Conservation (phyloP, 2,329 filamentous ascomycete species). For the Chaetomiaceae sp. region DNA sequence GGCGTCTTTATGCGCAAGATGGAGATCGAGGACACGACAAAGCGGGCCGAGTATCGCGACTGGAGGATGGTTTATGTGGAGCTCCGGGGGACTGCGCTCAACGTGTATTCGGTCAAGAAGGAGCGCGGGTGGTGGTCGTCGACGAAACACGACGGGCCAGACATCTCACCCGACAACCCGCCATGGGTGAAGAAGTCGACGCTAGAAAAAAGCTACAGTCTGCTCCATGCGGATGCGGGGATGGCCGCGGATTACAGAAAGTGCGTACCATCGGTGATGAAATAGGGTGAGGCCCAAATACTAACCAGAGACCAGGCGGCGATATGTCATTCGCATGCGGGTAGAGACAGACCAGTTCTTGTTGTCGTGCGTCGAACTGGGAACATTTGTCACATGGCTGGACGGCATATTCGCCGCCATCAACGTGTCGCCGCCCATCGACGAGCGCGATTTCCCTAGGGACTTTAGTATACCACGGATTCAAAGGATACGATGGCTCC, state of each 20-base stretch:
- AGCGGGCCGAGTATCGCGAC: conserved; percentile 56
- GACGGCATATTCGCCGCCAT: conserved; percentile 68
- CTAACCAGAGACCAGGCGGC: conserved; percentile 40
- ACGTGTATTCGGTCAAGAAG: conserved; percentile 60
- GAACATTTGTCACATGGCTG: conserved; percentile 64
- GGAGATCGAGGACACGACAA: conserved; percentile 62
- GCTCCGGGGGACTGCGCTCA: conserved; percentile 64
- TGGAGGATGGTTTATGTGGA: conserved; percentile 62
- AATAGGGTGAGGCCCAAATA: neutral
- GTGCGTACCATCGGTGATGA: conserved; percentile 42
- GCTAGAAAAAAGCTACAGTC: conserved; percentile 63
- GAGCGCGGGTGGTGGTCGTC: conserved; percentile 47
- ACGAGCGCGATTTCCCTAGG: conserved; percentile 62
- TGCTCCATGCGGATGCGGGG: conserved; percentile 71
- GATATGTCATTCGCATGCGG: conserved; percentile 66
- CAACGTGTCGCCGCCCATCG: conserved; percentile 64
- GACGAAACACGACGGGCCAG: conserved; percentile 43
- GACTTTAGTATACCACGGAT: conserved; percentile 60
- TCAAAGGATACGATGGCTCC: conserved; percentile 49
- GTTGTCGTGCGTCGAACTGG: conserved; percentile 60
- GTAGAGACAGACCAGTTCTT: conserved; percentile 71
- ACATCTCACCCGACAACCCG: conserved; percentile 47
- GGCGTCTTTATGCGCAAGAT: conserved; percentile 59
- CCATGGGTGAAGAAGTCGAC: conserved; percentile 50
- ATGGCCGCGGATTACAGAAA: conserved; percentile 70